These are phyloP conservation scores for Ilyonectria mors-panacis DNA, from an alignment of 2,329 filamentous ascomycete species.

Conservation along the genomic window DNA sequence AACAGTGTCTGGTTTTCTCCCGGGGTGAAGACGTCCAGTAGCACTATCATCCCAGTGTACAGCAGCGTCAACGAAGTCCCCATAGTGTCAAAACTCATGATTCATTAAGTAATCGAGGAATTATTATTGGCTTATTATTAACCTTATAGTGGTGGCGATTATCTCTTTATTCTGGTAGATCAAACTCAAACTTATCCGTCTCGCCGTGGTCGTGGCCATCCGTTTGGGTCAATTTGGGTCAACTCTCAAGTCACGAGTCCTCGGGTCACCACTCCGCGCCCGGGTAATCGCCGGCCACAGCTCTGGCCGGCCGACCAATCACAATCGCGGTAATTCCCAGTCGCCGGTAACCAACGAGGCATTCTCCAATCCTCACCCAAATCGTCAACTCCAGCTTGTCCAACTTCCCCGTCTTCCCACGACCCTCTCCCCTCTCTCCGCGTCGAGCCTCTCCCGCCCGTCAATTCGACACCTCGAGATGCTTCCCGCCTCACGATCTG, in stretches of 20 bases:
- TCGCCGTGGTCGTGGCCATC: no score
- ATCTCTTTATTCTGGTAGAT: no score
- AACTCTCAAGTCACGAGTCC: neutral
- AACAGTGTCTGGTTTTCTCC: no score
- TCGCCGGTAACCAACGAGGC: constrained; percentile 12
- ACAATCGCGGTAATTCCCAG: constrained; percentile 26
- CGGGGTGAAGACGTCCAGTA: no score
- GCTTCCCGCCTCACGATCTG: constrained; percentile 65
- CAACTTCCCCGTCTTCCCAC: constrained; percentile 30
- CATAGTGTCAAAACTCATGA: no score
- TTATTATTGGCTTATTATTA: no score
- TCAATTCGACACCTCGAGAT: constrained; percentile 52
- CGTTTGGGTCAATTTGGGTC: neutral
- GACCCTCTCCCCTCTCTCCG: constrained; percentile 37
- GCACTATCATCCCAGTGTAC: no score
- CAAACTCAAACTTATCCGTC: no score
- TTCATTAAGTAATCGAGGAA: no score
- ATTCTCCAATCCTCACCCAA: constrained; percentile 47
- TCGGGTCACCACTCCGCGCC: constrained; percentile 2
- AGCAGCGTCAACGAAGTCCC: no score
- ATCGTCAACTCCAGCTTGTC: constrained; percentile 42
- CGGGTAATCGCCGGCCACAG: constrained; percentile 21
- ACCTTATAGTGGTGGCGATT: no score
- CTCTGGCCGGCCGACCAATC: constrained; percentile 10
- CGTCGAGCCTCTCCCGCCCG: constrained; percentile 37